Conservation (phyloP, 2,329 filamentous ascomycete species). For the Alternaria sp. region DNA sequence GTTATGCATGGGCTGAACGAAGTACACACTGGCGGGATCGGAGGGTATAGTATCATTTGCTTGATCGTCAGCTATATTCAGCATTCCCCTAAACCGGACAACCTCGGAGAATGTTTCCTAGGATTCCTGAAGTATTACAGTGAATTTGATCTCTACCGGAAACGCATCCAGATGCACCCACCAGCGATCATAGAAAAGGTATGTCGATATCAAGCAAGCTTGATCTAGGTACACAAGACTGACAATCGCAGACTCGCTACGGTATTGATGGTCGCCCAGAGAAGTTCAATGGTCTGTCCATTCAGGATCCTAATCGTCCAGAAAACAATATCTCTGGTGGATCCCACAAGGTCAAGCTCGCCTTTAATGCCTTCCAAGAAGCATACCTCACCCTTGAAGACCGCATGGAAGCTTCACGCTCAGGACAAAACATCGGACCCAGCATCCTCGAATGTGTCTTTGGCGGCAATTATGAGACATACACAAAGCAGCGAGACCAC, state of each 20-base stretch:
- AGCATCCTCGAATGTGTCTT: constrained; percentile 78
- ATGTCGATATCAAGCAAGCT: neutral
- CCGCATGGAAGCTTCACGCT: constrained; percentile 59
- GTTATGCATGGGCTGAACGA: constrained; percentile 91
- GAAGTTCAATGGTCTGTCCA: constrained; percentile 71
- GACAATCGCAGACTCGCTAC: constrained; percentile 26
- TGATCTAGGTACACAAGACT: constrained; percentile 5
- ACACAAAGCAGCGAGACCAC: constrained; percentile 72
- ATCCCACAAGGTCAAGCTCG: constrained; percentile 72
- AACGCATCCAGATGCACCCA: constrained; percentile 76
- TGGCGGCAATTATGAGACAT: constrained; percentile 80
- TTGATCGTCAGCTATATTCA: constrained; percentile 86
- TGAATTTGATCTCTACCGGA: constrained; percentile 73
- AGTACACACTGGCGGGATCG: constrained; percentile 87
- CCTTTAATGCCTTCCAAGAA: constrained; percentile 73
- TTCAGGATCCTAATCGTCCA: constrained; percentile 88
- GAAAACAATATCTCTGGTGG: constrained; percentile 91
- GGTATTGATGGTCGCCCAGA: constrained; percentile 46
- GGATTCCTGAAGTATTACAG: constrained; percentile 92
- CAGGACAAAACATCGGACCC: constrained; percentile 30
- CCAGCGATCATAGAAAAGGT: constrained; percentile 82
- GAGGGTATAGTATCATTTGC: constrained; percentile 93
- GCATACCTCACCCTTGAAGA: constrained; percentile 52
- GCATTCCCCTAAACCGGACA: constrained; percentile 64
- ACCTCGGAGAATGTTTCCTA: constrained; percentile 82